Conservation (phyloP, 805 yeast genomes). For the Yarrowia osloensis region DNA sequence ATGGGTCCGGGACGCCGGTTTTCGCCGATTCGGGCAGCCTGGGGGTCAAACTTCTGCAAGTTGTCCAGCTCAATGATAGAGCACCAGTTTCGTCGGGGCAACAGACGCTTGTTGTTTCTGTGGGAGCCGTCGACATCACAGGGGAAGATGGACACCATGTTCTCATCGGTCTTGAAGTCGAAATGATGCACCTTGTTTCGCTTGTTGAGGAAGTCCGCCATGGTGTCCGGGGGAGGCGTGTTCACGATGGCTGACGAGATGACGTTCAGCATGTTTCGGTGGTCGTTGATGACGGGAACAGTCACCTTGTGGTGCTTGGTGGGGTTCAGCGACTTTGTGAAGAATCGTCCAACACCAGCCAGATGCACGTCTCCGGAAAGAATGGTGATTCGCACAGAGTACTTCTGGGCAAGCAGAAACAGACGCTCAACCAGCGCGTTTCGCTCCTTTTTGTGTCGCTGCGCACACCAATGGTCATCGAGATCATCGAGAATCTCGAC, state of each 20-base stretch:
- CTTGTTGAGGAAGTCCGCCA: constrained; percentile 71
- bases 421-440: constrained; percentile 64
- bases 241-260: constrained; percentile 89
- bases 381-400: constrained; percentile 76
- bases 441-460: constrained; percentile 82
- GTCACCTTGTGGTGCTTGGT: constrained; percentile 57
- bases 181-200: constrained; percentile 71
- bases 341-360: constrained; percentile 78
- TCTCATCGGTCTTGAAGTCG: constrained; percentile 69
- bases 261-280: constrained; percentile 72
- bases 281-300: constrained; percentile 26
- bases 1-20: constrained; percentile 31
- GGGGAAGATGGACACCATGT: constrained; percentile 71
- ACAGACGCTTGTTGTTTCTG: constrained; percentile 54
- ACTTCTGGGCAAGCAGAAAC: constrained; percentile 62
- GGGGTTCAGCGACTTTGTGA: constrained; percentile 57
- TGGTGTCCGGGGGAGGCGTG: constrained; percentile 87
- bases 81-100: constrained; percentile 60
- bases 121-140: constrained; percentile 56
- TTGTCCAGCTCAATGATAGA: constrained; percentile 42
- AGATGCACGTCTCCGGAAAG: constrained; percentile 93
- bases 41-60: constrained; percentile 5
- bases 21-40: constrained; percentile 23
- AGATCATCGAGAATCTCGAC: constrained; percentile 90
- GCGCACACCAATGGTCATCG: constrained; percentile 96